These are phyloP conservation scores for Phytophthora idaei DNA, from an alignment of 352 stramenopile species.

Conservation along the genomic window DNA sequence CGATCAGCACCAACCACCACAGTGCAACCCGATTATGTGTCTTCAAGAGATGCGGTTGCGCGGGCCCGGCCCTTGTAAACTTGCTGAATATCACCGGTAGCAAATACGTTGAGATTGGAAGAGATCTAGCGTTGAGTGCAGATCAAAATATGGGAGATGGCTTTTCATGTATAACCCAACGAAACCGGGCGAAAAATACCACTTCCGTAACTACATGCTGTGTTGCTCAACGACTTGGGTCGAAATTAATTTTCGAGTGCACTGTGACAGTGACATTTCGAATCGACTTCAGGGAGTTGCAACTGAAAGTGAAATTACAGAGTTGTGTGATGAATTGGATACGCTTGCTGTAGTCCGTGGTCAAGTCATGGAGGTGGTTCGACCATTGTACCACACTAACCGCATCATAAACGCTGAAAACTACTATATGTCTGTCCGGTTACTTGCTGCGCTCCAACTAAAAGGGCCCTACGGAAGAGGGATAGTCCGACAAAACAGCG, in stretches of 20 bases:
- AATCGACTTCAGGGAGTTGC: slow-evolving; percentile 22
- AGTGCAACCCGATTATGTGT: too few relatives aligned
- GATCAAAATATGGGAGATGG: slow-evolving; percentile 5
- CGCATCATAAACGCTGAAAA: slow-evolving; percentile 38
- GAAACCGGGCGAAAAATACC: slow-evolving; percentile 40
- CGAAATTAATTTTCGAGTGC: slow-evolving; percentile 32
- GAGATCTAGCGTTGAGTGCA: neutral
- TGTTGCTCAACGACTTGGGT: slow-evolving; percentile 40
- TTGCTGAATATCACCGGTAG: slow-evolving; percentile 4
- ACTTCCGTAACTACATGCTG: slow-evolving; percentile 41
- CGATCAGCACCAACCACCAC: neutral
- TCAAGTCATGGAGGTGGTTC: slow-evolving; percentile 27
- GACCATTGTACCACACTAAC: too few relatives aligned
- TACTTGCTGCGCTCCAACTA: slow-evolving; percentile 21
- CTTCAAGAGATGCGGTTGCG: neutral
- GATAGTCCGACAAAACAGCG: slow-evolving; percentile 25
- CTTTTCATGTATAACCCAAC: slow-evolving; percentile 10
- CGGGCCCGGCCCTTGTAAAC: slow-evolving; percentile 22
- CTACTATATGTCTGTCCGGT: slow-evolving; percentile 42
- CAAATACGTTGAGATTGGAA: slow-evolving; percentile 7
- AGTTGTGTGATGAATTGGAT: neutral
- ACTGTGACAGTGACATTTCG: slow-evolving; percentile 29
- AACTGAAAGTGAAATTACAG: slow-evolving; percentile 7
- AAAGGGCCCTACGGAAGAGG: slow-evolving; percentile 30
- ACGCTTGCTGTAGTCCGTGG: neutral